Base-by-base conservation (phyloP, 23 red algal species). In the Gracilaria caudata region DNA sequence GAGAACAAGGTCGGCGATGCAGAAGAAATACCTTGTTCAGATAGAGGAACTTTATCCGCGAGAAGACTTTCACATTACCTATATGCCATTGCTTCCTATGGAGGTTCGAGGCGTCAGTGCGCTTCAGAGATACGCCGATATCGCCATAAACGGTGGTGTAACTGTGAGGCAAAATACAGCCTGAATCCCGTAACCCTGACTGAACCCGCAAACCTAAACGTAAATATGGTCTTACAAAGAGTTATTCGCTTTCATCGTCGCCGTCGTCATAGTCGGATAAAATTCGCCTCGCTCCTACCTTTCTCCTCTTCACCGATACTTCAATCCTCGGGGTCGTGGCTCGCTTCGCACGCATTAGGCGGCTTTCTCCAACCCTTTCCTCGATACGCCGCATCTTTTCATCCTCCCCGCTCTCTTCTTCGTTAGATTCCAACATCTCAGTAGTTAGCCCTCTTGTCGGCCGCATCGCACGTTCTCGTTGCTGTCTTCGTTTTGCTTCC, bases 1-100 rank as follows among this genome's bases (percentile, higher is more conserved):
- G 33, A 46, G 78, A 43, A 41, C 86, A n/a, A 76, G 97, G 16
- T 88, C 88, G 0, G 55, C 19, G 34, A 99, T 99, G 97, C 97
- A 99, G 65, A 78, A 84, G 32, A 93, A 92, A 43, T 99, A 99
- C 53, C 57, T 99, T 29, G 71, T 81, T 51, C 92, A 99, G 63
- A 84, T 99, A 13, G 84, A 95, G 25, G 93, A 99, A 64, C 86
- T 99, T 19, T 99, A 99, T 84, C 90, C 97, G 38, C 79, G 85
- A 54, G 80, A 88, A 49, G 97, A 95, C 29, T 94, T 94, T 74
- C 90, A 87, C 32, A 65, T 99, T 32, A 83, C 72, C 24, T 81
- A 82, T 45, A 83, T 94, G 76, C 96, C 96, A 5, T 63, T 98
- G 65, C 75, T 89, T 37, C 58, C 81, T 10, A 89, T 93, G 76